Evolutionary conservation across 768 basidiomycete genomes (phyloP).

Genomic region (Lentinus tigrinus): DNA sequence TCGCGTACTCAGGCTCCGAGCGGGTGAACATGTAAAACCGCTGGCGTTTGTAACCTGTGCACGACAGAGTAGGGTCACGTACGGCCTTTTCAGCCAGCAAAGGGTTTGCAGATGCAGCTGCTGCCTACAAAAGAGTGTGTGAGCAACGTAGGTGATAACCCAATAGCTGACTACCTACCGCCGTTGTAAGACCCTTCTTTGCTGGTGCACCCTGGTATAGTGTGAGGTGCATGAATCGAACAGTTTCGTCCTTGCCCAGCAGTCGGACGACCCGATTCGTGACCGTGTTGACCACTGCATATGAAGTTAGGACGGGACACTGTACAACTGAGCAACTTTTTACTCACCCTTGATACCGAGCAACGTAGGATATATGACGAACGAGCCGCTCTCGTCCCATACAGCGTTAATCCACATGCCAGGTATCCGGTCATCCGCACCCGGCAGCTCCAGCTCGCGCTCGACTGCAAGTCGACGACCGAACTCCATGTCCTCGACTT

Average conservation of each 20-base stretch:
- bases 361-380: slow-evolving; percentile 90
- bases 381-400: slow-evolving; percentile 99
- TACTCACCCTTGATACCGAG: slow-evolving; percentile 89
- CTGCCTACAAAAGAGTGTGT: slow-evolving; percentile 53
- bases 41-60: slow-evolving; percentile 88
- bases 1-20: slow-evolving; percentile 82
- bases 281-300: slow-evolving; percentile 85
- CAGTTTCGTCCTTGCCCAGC: slow-evolving; percentile 91
- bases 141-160: slow-evolving; percentile 2
- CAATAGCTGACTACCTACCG: slow-evolving; percentile 45
- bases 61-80: slow-evolving; percentile 89
- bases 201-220: slow-evolving; percentile 93
- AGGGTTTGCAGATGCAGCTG: slow-evolving; percentile 95
- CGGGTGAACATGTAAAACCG: slow-evolving; percentile 96
- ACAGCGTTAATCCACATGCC: slow-evolving; percentile 84
- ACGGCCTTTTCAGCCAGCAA: slow-evolving; percentile 82
- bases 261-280: slow-evolving; percentile 90
- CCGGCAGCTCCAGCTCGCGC: slow-evolving; percentile 83
- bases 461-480: slow-evolving; percentile 94
- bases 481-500: slow-evolving; percentile 98
- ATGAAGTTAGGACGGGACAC: neutral
- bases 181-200: slow-evolving; percentile 81
- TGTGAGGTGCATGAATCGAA: slow-evolving; percentile 84
- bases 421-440: slow-evolving; percentile 67
- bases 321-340: neutral